Base-by-base conservation (phyloP, 148 eudicot species). In the Cornus suecica region DNA sequence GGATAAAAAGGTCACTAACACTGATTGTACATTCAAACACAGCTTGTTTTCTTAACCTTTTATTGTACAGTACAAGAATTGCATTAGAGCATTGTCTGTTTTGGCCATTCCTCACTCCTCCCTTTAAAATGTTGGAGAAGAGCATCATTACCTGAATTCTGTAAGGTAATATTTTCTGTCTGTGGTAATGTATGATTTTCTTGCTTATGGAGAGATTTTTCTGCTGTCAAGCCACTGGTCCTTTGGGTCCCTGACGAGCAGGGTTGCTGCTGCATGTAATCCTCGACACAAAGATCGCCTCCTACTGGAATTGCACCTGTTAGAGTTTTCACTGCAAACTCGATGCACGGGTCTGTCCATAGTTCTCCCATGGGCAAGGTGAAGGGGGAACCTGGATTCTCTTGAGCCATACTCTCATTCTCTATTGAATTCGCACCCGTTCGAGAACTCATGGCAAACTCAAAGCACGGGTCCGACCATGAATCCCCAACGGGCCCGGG, bases 291-390 rank as follows among this genome's bases (percentile, higher is more conserved):
- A 0, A 37, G 25, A 31, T 77, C 81, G 23, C 70, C 73, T 0
- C 51, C 72, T 20, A 81, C 63, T 10, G 82, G 81, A 22, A 82
- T 63, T n/a, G 80, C 88, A 68, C 88, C 76, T 0, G 86, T 87
- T 64, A 87, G 90, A 15, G 83, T 87, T 73, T 87, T 87, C 62
- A 84, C 86, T 7, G 90, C 90, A 79, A 87, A 87, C 15, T 84
- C 84, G 6, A 87, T 76, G 67, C 87, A 84, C 2, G 88, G 87
- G 54, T 87, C 90, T 51, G 79, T n/a, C 62, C 62, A 58, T 0
- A n/a, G 20, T 5, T 58, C 25, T n/a, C 62, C 62, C 1, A 58
- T 1, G 6, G 62, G 18, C 24, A 72, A 56, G 15, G 24, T 68
- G 3, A 69, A 31, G 15, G 75, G 34, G 20, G 74, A 67, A 31